Evolutionary conservation across 805 yeast genomes (phyloP), one percentile per base, ranked within the genome.

Genomic region (Jamesozyma jinghongensis): DNA sequence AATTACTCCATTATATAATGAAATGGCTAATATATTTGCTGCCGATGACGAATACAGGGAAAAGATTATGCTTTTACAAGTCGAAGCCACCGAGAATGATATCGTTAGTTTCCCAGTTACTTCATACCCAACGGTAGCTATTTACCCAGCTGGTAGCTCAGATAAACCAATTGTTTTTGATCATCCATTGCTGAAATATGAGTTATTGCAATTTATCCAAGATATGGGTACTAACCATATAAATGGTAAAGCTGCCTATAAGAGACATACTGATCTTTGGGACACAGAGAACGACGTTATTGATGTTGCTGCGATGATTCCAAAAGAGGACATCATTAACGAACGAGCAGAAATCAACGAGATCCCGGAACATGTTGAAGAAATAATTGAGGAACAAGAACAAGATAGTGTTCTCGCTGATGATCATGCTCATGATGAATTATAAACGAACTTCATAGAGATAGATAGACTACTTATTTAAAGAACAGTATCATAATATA

Each of bases 51-150:
- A 62, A 36, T 69, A 70, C 37, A 61, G 65, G 40, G 67, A 67
- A 40, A 71, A 78, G 59, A 83, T 90, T 44, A 61, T 78, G 32
- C 68, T 92, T 56, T 96, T 95, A 51, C 78, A 88, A 65, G 66
- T 92, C 42, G 96, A 92, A 67, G 94, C 90, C 62, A 81, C 95
- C 44, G 71, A 70, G 52, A 92, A 92, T 63, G 98, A 92, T 62
- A 85, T 90, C 46, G 42, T 51, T 20, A 81, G 77, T 43, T 82
- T 84, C 51, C 79, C 77, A 36, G 79, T 92, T 52, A 69, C 74
- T 48, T 96, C 97, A 42, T 92, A 85, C 74, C 98, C 98, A 67
- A 90, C 97, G 42, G 69, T 92, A 53, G 74, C 82, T 59, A 73
- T 90, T 43, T 92, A 79, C 73, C 96, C 95, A 56, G 97, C 95